These are phyloP conservation scores for Ceratopteris richardii DNA, from an alignment of 75 land plant species.

Conservation along the genomic window DNA sequence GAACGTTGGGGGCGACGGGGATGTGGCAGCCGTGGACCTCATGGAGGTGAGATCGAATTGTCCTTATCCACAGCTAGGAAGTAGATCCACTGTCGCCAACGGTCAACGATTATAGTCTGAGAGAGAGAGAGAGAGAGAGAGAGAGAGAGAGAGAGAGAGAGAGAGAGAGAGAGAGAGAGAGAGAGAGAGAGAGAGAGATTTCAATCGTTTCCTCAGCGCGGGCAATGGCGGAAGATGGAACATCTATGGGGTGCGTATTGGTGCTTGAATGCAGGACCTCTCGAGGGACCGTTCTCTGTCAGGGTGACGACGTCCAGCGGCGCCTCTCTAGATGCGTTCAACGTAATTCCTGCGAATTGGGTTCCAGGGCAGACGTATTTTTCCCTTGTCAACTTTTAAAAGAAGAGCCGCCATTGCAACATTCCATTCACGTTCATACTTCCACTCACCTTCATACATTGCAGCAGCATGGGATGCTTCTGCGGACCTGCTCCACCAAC, in stretches of 20 bases:
- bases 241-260: constrained; percentile 55
- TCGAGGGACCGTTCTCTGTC: constrained; percentile 42
- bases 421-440: too few relatives aligned
- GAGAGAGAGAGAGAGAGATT: not conserved
- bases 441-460: too few relatives aligned
- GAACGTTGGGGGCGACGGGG: constrained; percentile 54
- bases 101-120: too few relatives aligned
- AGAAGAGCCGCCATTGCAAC: too few relatives aligned
- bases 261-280: constrained; percentile 25
- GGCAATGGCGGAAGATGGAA: constrained; percentile 34
- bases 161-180: too few relatives aligned
- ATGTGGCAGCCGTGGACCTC: constrained; percentile 32
- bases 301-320: constrained; percentile 19
- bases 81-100: too few relatives aligned
- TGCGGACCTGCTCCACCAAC: too few relatives aligned
- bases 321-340: constrained; percentile 19
- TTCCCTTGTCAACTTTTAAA: constrained; percentile 25
- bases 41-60: constrained; percentile 22
- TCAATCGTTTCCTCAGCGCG: not conserved
- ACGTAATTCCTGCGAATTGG: constrained; percentile 53
- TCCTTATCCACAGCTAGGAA: too few relatives aligned
- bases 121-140: too few relatives aligned
- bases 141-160: not conserved
- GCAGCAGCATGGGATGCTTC: too few relatives aligned
- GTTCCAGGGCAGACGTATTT: constrained; percentile 20